Evolutionary conservation across 2,329 filamentous ascomycete species (phyloP).

Genomic region (Xylariomycetidae sp.): DNA sequence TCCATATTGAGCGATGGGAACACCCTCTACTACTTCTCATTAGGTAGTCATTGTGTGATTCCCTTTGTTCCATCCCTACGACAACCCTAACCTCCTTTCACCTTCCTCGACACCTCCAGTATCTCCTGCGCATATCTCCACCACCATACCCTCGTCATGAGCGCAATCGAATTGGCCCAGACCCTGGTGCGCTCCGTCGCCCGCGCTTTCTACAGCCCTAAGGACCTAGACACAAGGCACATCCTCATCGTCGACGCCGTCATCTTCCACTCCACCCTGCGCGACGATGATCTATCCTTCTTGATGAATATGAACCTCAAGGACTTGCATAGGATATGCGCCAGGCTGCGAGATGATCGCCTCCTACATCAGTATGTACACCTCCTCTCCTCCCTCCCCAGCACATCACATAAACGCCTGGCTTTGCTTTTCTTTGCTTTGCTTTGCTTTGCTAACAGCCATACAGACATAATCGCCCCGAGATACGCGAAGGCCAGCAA

Average conservation of each 20-base stretch:
- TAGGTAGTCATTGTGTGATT: no score
- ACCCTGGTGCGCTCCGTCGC: conserved; percentile 79
- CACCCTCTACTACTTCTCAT: background rate
- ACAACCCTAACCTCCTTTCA: no score
- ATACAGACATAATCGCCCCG: conserved; percentile 70
- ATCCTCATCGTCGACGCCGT: conserved; percentile 75
- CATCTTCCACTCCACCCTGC: conserved; percentile 69
- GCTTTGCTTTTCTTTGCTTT: no score
- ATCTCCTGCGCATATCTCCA: no score
- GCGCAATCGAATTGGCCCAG: conserved; percentile 59
- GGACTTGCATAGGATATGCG: conserved; percentile 84
- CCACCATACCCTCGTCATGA: no score
- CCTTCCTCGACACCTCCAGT: no score
- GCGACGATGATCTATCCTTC: conserved; percentile 82
- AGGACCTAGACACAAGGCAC: conserved; percentile 59
- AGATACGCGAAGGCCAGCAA: conserved; percentile 75
- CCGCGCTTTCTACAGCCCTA: conserved; percentile 73
- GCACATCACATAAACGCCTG: no score
- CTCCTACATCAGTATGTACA: conserved; percentile 70
- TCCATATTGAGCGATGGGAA: conserved; percentile 1
- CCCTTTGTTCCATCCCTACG: no score
- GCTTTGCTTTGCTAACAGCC: no score
- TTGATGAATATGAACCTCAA: conserved; percentile 88
- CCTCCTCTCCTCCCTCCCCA: no score
- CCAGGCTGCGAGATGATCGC: conserved; percentile 78